These are phyloP conservation scores for Sporothrix inflata DNA, from an alignment of 2,329 filamentous ascomycete species.

Conservation along the genomic window DNA sequence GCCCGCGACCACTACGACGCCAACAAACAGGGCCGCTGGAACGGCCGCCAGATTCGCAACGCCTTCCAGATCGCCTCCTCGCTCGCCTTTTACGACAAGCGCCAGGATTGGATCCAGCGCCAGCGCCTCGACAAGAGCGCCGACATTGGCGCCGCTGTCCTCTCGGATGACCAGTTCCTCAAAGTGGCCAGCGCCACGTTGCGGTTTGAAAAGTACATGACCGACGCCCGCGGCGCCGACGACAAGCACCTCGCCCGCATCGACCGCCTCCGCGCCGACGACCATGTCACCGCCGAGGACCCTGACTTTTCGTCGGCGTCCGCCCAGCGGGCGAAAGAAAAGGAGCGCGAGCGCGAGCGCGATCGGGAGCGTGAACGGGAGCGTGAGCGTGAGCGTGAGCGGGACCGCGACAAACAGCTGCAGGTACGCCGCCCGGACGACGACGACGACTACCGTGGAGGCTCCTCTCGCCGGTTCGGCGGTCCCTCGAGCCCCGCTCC, in stretches of 20 bases:
- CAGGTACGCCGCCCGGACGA: not conserved
- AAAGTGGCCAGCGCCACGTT: slow-evolving; percentile 19
- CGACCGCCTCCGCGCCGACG: slow-evolving; percentile 25
- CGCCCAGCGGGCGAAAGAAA: not conserved
- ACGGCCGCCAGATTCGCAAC: slow-evolving; percentile 46
- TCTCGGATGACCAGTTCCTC: slow-evolving; percentile 25
- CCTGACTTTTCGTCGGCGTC: not conserved
- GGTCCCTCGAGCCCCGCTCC: not conserved
- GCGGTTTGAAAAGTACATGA: slow-evolving; percentile 29
- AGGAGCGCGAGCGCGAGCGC: not conserved
- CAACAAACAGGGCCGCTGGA: slow-evolving; percentile 31
- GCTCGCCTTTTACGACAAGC: slow-evolving; percentile 33
- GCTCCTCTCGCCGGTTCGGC: not conserved
- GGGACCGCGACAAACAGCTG: not conserved
- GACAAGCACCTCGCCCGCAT: slow-evolving; percentile 8
- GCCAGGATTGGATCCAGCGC: slow-evolving; percentile 24
- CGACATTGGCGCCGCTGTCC: slow-evolving; percentile 6
- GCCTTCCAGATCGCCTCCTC: slow-evolving; percentile 39
- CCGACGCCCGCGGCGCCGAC: slow-evolving; percentile 18
- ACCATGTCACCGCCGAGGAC: slow-evolving; percentile 13
- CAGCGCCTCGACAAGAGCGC: not conserved
- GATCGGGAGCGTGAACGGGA: not conserved
- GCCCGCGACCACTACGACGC: slow-evolving; percentile 26
- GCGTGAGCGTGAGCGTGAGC: not conserved
- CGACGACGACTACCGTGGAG: slow-evolving; percentile 1